Percentiles rank a stretch among this genome's conserved stretches.
Conservation (phyloP, 352 stramenopile genomes). For the Globisporangium yorkense region DNA sequence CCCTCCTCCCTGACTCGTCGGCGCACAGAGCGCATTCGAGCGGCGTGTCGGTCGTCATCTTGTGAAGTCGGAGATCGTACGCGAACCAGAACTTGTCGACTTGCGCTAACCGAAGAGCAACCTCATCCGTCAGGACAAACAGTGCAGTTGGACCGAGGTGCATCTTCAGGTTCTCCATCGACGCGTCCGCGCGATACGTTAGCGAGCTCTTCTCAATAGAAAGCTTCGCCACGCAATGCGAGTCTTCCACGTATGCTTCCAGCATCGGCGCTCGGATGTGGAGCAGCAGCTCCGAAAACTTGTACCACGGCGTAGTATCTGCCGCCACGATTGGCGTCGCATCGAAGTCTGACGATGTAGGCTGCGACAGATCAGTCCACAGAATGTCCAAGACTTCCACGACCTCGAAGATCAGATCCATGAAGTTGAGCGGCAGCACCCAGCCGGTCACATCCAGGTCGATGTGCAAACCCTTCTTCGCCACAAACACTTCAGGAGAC, state of each 20-base stretch:
- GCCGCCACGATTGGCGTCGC: not conserved
- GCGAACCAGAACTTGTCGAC: conserved; percentile 73
- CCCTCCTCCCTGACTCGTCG: conserved; percentile 52
- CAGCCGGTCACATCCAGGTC: conserved; percentile 73
- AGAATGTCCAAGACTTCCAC: conserved; percentile 66
- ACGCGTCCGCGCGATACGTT: conserved; percentile 52
- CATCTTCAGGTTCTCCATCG: conserved; percentile 61
- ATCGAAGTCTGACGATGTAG: conserved; percentile 8
- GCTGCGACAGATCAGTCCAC: conserved; percentile 30
- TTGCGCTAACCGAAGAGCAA: conserved; percentile 80
- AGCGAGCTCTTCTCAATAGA: conserved; percentile 77
- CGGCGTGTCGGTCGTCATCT: conserved; percentile 27
- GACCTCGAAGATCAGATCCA: conserved; percentile 68
- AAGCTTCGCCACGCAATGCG: conserved; percentile 82
- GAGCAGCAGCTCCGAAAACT: conserved; percentile 59
- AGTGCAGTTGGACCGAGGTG: conserved; percentile 71
- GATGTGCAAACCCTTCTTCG: conserved; percentile 49
- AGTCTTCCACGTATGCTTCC: conserved; percentile 84
- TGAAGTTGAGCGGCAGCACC: conserved; percentile 70
- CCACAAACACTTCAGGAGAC: conserved; percentile 40
- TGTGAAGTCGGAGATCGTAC: conserved; percentile 67
- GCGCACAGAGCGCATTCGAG: conserved; percentile 49
- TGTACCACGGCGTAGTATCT: conserved; percentile 32
- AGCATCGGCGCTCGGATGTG: conserved; percentile 77
- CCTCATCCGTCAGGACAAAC: conserved; percentile 82